Conservation (phyloP, 192 early-diverging fungal species). For the Linnemannia schmuckeri region DNA sequence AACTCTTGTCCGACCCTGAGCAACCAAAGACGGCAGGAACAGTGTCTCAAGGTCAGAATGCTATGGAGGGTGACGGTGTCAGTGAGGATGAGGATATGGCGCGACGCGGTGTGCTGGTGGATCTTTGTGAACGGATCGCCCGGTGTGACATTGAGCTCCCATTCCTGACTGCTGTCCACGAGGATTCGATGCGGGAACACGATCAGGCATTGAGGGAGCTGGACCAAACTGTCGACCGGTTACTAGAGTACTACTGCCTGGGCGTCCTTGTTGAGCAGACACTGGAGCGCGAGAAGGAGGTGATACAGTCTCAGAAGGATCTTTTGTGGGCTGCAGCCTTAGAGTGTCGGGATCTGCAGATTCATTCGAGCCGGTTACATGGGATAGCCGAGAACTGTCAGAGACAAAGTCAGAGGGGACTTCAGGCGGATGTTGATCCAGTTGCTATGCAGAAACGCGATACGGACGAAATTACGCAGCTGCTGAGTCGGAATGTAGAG, state of each 20-base stretch:
- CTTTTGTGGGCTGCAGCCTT: conserved; percentile 23
- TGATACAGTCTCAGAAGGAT: conserved; percentile 22
- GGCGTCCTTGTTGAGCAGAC: conserved; percentile 18
- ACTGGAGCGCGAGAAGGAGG: conserved; percentile 10
- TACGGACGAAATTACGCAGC: background rate
- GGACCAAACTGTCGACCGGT: background rate
- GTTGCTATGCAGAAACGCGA: background rate
- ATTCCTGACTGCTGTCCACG: conserved; percentile 18
- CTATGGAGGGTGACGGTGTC: background rate
- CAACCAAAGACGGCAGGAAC: background rate
- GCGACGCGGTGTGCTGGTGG: conserved; percentile 32
- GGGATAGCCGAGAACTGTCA: background rate
- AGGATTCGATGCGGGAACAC: conserved; percentile 24
- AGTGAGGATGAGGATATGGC: conserved; percentile 6
- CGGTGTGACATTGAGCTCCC: conserved; percentile 38
- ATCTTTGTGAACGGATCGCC: conserved; percentile 48
- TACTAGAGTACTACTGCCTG: conserved; percentile 36
- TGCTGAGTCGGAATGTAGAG: background rate
- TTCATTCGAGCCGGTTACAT: conserved; percentile 23
- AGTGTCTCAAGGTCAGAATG: background rate
- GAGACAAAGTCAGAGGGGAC: background rate
- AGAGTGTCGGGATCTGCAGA: conserved; percentile 17
- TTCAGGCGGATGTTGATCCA: background rate
- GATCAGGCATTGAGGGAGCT: conserved; percentile 18
- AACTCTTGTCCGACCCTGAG: conserved; percentile 37